Conservation (phyloP, 306 rosid genomes). For the Delonix regia region DNA sequence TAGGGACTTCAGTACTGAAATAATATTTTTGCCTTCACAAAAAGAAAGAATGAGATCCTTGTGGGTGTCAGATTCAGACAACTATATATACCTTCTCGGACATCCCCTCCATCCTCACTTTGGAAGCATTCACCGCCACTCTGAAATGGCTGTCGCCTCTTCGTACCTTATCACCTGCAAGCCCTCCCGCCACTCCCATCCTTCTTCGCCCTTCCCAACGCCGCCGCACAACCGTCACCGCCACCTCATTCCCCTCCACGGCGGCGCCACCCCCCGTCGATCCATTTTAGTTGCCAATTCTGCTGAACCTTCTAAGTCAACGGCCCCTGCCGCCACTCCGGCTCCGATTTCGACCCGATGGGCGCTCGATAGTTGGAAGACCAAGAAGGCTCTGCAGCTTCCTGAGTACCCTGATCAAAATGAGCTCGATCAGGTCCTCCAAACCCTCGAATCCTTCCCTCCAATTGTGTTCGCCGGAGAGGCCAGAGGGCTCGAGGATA, state of each 20-base stretch:
- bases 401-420: conserved; percentile 27
- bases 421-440: conserved; percentile 27
- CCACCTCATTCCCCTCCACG: neutral
- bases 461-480: conserved; percentile 35
- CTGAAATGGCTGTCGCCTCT: conserved; percentile 18
- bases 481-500: conserved; percentile 27
- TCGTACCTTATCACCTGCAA: neutral
- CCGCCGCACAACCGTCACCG: neutral
- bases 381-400: conserved; percentile 18
- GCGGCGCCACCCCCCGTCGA: neutral
- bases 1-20: too few species aligned
- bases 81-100: neutral
- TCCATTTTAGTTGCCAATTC: conserved; percentile 12
- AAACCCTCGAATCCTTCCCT: conserved; percentile 23
- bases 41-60: neutral
- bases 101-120: neutral
- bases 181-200: neutral
- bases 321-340: neutral
- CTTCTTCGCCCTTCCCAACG: neutral
- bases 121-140: neutral
- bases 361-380: conserved; percentile 23
- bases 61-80: neutral
- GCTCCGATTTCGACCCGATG: neutral
- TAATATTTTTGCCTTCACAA: too few species aligned
- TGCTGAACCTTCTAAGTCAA: neutral